Base-by-base conservation (phyloP, 345 rosid genomes). In the Arabis hirsuta region DNA sequence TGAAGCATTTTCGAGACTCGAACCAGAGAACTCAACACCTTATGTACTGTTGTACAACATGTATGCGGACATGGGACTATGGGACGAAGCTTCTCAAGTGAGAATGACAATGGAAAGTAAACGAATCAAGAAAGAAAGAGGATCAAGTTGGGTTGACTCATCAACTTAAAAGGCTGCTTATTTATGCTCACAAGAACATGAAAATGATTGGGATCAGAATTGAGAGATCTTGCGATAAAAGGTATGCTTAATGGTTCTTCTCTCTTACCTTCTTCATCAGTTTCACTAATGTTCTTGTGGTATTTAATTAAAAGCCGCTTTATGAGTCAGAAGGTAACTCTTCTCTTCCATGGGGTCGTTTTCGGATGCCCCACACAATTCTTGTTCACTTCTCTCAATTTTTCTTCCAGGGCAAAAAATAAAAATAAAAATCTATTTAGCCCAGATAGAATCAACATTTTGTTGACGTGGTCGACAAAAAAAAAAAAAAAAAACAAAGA, bases 11-110 rank as follows among this genome's bases (percentile, higher is more conserved):
- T 80, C 80, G 78, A 82, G 76, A 73, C 80, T 90, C 26, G 88
- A 88, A 44, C 96, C 96, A 11, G 86, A 82, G 69, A 85, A 88
- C 66, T 85, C 94, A 13, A 82, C 87, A 5, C 86, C 92, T 16
- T 90, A 86, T 42, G 77, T 90, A 67, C 64, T 86, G 81, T 78
- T 88, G 22, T 79, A 84, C 43, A 90, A 85, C 77, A 86, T 90
- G 88, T 85, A 82, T 20, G 89, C 85, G n/a, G 80, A 87, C 55
- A 74, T 76, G 14, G 89, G 86, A 42, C 81, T 65, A 44, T 88
- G 95, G 95, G 89, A 86, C 5, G 81, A 83, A 67, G 95, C 95
- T 47, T 48, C 78, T 9, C 59, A 78, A 70, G 80, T 88, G 72
- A 83, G 97, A 61, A 46, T 31, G 62, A 51, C 29, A 47, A 90